Conservation (phyloP, 1,284 basidiomycete genomes). For the Ganoderma sp. region DNA sequence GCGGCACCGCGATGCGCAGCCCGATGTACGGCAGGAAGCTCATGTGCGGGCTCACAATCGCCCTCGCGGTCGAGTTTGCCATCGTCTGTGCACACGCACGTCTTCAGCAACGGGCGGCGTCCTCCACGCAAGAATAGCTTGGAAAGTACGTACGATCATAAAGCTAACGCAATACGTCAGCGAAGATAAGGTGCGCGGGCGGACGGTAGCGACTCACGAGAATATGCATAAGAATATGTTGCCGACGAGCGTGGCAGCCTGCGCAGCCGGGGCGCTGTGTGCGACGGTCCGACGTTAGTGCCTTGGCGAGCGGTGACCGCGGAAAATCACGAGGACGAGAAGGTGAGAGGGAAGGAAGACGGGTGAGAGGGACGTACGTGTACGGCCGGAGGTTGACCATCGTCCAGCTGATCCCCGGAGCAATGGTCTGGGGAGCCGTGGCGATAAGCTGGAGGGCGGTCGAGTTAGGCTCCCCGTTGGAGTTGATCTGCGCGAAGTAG, state of each 20-base stretch:
- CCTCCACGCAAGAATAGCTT: slow-evolving; percentile 36
- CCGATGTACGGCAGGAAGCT: slow-evolving; percentile 45
- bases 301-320: not conserved
- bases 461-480: slow-evolving; percentile 42
- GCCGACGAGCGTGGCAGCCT: slow-evolving; percentile 58
- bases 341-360: no score
- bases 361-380: slow-evolving; percentile 32
- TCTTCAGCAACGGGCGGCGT: slow-evolving; percentile 37
- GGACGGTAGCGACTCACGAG: slow-evolving; percentile 36
- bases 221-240: slow-evolving; percentile 57
- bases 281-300: not conserved
- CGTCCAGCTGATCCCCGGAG: slow-evolving; percentile 44
- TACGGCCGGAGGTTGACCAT: slow-evolving; percentile 55
- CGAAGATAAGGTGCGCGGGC: not conserved
- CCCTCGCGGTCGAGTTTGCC: slow-evolving; percentile 50
- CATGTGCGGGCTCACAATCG: slow-evolving; percentile 50
- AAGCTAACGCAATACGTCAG: slow-evolving; percentile 15
- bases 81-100: slow-evolving; percentile 43
- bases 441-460: slow-evolving; percentile 49
- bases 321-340: no score
- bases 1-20: slow-evolving; percentile 47
- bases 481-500: slow-evolving; percentile 41
- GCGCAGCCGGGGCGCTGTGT: slow-evolving; percentile 49
- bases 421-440: slow-evolving; percentile 54
- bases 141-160: slow-evolving; percentile 28